phyloP scores from a whole-genome alignment of 202 grass and related monocot genomes.

The Carex sylvatica region DNA sequence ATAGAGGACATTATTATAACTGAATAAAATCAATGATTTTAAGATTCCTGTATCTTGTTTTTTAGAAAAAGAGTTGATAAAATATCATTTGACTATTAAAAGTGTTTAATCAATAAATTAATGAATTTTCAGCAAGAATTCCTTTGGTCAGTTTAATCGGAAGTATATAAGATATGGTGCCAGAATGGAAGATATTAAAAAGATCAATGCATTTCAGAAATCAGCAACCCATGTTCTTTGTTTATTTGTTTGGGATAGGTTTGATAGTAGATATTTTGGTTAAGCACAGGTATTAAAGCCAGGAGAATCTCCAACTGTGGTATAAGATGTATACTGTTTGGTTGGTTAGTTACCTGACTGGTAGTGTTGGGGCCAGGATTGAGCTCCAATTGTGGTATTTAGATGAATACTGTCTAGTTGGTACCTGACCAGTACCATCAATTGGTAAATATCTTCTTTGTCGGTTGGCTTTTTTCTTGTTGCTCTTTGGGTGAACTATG shows the following conservation, averaged over 20 bases:
- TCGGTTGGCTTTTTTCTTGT: constrained; percentile 3
- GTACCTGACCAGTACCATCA: background rate
- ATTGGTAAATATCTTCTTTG: background rate
- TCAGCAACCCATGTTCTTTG: background rate
- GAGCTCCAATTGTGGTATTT: background rate
- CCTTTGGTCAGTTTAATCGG: background rate
- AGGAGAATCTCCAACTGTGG: background rate
- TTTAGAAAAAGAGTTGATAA: background rate
- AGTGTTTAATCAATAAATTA: background rate
- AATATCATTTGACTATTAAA: background rate
- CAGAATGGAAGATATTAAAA: background rate
- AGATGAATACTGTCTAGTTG: background rate
- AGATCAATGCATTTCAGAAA: background rate
- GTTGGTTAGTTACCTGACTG: background rate
- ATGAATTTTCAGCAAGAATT: background rate
- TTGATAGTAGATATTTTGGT: background rate
- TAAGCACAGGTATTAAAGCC: background rate
- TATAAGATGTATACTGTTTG: background rate
- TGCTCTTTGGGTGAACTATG: constrained; percentile 13
- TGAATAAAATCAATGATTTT: background rate
- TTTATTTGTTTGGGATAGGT: background rate
- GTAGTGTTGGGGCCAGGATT: background rate
- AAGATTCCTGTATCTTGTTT: background rate
- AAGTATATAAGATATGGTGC: background rate
- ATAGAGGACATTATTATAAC: background rate